A percentile compares a stretch with the other conserved stretches of the same genome.
phyloP scores from a whole-genome alignment of 2,329 filamentous ascomycete genomes.

The Trichoderma endophyticum region DNA sequence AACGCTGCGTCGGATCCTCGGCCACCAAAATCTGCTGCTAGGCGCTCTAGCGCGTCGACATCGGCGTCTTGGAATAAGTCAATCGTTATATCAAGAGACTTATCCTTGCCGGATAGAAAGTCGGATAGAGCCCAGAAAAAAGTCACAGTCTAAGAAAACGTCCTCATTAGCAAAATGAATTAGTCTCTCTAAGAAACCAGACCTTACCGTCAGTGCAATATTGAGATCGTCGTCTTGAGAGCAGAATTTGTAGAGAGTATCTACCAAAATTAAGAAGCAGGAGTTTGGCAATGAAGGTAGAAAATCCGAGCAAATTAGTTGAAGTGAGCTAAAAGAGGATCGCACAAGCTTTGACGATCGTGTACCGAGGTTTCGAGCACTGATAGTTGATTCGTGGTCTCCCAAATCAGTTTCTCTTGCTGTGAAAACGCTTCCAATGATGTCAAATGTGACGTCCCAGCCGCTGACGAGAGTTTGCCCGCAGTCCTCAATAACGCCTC shows the following conservation, averaged over 20 bases:
- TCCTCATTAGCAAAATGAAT: neutral
- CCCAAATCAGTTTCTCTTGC: slow-evolving; percentile 36
- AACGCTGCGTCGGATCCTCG: slow-evolving; percentile 66
- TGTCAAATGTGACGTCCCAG: slow-evolving; percentile 82
- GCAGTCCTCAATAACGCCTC: slow-evolving; percentile 79
- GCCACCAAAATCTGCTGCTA: slow-evolving; percentile 58
- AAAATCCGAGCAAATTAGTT: slow-evolving; percentile 95
- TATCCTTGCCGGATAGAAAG: slow-evolving; percentile 65
- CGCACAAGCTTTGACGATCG: slow-evolving; percentile 74
- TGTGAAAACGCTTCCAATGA: slow-evolving; percentile 79
- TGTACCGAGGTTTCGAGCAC: slow-evolving; percentile 43
- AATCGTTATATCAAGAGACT: slow-evolving; percentile 55
- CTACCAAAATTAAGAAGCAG: slow-evolving; percentile 74
- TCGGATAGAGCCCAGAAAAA: slow-evolving; percentile 97
- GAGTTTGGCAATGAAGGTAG: slow-evolving; percentile 67
- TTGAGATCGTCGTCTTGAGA: slow-evolving; percentile 90
- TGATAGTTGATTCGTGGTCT: slow-evolving; percentile 30
- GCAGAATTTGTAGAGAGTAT: slow-evolving; percentile 86
- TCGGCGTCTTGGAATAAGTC: slow-evolving; percentile 53
- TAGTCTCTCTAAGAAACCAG: neutral
- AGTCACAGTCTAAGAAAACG: slow-evolving; percentile 69
- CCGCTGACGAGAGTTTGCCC: slow-evolving; percentile 79
- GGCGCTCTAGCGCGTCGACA: slow-evolving; percentile 49
- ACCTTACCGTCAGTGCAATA: slow-evolving; percentile 80
- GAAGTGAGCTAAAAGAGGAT: slow-evolving; percentile 82